Evolutionary conservation across 371 early-diverging fungal species (phyloP).

Genomic region (Pancytospora philotis): DNA sequence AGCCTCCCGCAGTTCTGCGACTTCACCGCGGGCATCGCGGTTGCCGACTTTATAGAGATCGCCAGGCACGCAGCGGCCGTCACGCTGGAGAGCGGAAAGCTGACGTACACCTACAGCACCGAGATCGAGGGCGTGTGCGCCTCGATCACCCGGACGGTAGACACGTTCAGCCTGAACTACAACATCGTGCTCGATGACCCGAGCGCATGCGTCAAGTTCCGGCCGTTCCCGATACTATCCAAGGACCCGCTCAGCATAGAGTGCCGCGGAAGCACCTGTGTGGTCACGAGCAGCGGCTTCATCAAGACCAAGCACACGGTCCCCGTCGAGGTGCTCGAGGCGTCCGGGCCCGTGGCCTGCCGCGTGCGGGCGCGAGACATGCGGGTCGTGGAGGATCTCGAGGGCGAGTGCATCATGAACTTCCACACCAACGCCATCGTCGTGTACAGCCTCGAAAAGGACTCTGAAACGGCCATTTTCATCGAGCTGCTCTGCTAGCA

Average conservation of each 20-base stretch:
- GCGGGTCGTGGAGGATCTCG: slow-evolving; percentile 5
- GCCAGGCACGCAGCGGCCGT: not conserved
- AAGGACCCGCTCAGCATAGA: not conserved
- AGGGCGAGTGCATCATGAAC: not conserved
- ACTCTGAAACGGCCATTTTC: slow-evolving; percentile 1
- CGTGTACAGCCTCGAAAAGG: slow-evolving; percentile 10
- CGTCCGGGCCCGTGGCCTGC: not conserved
- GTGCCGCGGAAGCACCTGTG: not conserved
- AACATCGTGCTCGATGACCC: not conserved
- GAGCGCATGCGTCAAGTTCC: not conserved
- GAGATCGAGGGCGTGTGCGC: not conserved
- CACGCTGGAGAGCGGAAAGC: not conserved
- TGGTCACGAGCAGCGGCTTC: not conserved
- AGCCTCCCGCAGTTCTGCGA: slow-evolving; percentile 5
- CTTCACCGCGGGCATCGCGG: not conserved
- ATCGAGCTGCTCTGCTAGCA: too few species aligned
- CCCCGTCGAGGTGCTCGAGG: slow-evolving; percentile 4
- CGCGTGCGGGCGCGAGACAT: slow-evolving; percentile 4
- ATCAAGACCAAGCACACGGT: not conserved
- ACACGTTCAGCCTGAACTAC: not conserved
- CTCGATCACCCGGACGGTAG: not conserved
- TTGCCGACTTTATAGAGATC: slow-evolving; percentile 1
- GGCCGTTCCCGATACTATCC: not conserved
- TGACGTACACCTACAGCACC: slow-evolving; percentile 1
- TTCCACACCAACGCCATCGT: slow-evolving; percentile 6